These are phyloP conservation scores for Leccinum angustisporum DNA, from an alignment of 1,284 basidiomycete genomes.

Conservation along the genomic window DNA sequence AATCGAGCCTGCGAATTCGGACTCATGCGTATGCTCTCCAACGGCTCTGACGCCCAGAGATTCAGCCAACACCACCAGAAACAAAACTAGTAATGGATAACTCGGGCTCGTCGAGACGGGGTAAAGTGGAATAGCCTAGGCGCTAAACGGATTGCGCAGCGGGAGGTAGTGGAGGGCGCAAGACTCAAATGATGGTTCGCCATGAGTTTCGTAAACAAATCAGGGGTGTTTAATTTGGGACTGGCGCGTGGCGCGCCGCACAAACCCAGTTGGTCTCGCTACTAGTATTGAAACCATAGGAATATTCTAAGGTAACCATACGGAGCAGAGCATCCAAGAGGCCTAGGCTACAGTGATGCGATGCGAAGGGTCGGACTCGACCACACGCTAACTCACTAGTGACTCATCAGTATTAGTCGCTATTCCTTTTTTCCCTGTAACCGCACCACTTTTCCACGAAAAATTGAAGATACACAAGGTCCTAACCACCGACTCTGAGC, in stretches of 20 bases:
- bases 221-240: background rate
- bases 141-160: background rate
- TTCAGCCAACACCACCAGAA: background rate
- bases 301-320: background rate
- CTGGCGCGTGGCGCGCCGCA: background rate
- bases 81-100: background rate
- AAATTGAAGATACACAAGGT: no score
- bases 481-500: no score
- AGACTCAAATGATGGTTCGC: background rate
- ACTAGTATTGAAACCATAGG: background rate
- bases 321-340: background rate
- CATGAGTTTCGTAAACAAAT: background rate
- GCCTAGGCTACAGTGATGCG: background rate
- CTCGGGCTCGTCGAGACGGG: background rate
- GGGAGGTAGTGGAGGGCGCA: background rate
- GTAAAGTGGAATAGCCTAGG: background rate
- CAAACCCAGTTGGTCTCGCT: background rate
- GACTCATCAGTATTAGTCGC: no score
- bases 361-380: no score
- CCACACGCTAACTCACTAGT: no score
- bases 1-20: conserved; percentile 10
- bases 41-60: background rate
- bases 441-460: no score
- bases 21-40: conserved; percentile 12
- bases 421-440: no score